Base-by-base conservation (phyloP, 2,329 filamentous ascomycete genomes). In the Rhytidhysteron rufulum region DNA sequence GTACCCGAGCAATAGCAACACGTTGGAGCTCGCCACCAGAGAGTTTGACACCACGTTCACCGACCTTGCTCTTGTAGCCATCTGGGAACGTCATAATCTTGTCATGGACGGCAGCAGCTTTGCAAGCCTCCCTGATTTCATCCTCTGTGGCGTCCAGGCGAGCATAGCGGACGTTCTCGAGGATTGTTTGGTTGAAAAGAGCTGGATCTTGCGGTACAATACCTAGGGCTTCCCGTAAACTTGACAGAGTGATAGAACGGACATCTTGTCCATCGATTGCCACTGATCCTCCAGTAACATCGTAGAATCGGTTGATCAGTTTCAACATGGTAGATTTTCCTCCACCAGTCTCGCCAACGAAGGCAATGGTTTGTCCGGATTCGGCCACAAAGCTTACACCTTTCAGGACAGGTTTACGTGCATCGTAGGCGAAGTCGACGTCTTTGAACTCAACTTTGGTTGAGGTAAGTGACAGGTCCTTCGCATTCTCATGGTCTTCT, bases 1-100 rank as follows among this genome's bases (percentile, higher is more conserved):
- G 72, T 7, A 88, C 85, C 2, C 89, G 80, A 6, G 82, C 82
- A 55, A 85, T 85, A 4, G 82, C 81, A 20, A 85, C 74, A 34
- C 82, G 76, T 52, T 85, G 82, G 5, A 83, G 63, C 55, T 85
- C 81, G 18, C 82, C 82, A 2, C 82, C 82, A 4, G 81, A 85
- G 2, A 85, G 65, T 31, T 64, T 55, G 19, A 68, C 64, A 13
- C 65, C 65, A 15, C 64, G 62, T 42, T 68, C 64, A 22, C 65
- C 65, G 3, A 68, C 64, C 41, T 66, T 66, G 29, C 60, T 57
- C 29, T 60, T 56, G 51, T 68, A 68, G 7, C 55, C 54, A 27
- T 67, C 64, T 1, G 77, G 69, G 50, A 85, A 83, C 1, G 61
- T 68, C 38, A 75, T 55, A 43, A 85, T 83, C 48, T 81, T 79